Evolutionary conservation across 257 asterid species (phyloP).

Genomic region (Nicotiana tomentosiformis): DNA sequence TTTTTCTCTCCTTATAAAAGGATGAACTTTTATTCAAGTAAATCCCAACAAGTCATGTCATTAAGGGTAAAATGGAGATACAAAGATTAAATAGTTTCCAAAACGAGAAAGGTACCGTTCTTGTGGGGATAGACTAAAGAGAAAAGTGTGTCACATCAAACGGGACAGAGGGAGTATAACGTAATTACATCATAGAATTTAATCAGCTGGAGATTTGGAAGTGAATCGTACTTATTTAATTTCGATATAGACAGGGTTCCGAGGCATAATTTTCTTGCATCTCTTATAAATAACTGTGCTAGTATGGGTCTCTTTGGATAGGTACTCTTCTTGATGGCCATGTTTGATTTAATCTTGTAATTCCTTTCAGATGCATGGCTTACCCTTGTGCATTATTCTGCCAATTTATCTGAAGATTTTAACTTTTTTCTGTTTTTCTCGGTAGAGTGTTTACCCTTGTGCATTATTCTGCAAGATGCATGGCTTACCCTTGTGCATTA

Average conservation of each 20-base stretch:
- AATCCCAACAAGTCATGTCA: neutral
- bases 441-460: conserved; percentile 54
- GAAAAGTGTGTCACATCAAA: neutral
- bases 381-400: neutral
- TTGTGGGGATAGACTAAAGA: neutral
- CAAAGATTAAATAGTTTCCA: neutral
- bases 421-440: conserved; percentile 12
- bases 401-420: neutral
- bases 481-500: neutral
- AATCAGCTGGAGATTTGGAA: neutral
- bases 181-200: neutral
- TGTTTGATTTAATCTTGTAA: neutral
- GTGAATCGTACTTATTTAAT: neutral
- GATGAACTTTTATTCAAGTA: neutral
- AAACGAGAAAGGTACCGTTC: neutral
- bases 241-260: neutral
- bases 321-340: neutral
- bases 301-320: neutral
- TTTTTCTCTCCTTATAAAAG: neutral
- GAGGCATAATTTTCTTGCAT: neutral
- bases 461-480: neutral
- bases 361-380: neutral
- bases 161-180: neutral
- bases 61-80: neutral
- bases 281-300: neutral